Conservation (phyloP, 78 protist species). For the Isochrysis galbana region DNA sequence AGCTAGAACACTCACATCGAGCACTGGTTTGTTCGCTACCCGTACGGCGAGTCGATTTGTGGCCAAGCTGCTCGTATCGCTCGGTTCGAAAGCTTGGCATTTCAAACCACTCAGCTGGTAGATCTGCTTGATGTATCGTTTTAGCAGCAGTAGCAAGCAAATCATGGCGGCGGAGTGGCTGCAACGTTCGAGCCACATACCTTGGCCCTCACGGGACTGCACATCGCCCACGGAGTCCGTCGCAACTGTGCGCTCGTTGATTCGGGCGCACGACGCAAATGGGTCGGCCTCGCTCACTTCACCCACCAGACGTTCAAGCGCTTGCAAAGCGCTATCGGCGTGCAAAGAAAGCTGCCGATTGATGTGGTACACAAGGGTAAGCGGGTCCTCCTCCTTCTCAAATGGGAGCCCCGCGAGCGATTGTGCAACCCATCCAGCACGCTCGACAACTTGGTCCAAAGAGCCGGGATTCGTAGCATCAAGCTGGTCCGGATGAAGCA, state of each 20-base stretch:
- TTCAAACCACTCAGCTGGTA: neutral
- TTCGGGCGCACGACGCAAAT: neutral
- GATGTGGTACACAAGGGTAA: neutral
- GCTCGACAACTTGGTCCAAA: neutral
- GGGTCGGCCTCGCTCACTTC: neutral
- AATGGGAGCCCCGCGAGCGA: neutral
- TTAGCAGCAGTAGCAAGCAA: neutral
- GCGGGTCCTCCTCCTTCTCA: neutral
- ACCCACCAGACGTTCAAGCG: neutral
- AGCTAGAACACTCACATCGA: neutral
- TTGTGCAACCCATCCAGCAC: neutral
- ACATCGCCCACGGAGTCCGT: neutral
- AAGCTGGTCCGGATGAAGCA: neutral
- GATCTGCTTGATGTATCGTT: neutral
- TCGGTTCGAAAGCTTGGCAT: neutral
- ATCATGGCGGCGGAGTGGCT: neutral
- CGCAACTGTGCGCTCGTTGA: neutral
- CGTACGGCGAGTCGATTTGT: neutral
- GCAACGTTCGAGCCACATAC: too few species aligned
- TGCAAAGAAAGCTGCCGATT: neutral
- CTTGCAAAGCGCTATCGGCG: neutral
- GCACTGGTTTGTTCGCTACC: neutral
- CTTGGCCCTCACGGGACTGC: neutral
- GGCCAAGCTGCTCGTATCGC: neutral
- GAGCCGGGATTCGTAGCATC: neutral